Evolutionary conservation across 2,329 filamentous ascomycete species (phyloP), one percentile per base, ranked within the genome.

Genomic region (Claviceps sp.): DNA sequence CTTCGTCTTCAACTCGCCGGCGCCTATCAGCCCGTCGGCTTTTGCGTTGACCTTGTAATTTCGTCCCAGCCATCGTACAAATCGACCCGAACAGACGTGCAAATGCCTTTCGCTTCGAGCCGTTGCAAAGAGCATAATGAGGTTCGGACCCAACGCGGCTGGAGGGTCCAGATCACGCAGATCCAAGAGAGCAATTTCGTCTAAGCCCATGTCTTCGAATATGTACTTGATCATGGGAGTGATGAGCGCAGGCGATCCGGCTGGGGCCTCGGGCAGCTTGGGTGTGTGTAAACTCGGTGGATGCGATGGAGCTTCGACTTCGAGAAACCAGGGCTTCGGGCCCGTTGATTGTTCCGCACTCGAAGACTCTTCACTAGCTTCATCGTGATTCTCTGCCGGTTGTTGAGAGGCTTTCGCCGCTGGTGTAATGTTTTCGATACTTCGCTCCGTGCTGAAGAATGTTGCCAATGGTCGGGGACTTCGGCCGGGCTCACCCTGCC

Each of bases 81-180:
- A 78, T n/a, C 88, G 81, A 62, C 95, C 89, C 0, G 90, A 88
- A 1, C 88, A 88, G 22, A 95, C 85, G 63, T 95, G 91, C 38
- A 98, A 73, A 70, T 98, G 93, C 50, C 91, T 89, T 66, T 96
- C 88, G 61, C 88, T 94, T 54, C 93, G 84, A 14, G 91, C 88
- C 8, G 89, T 95, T 42, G 86, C 89, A 57, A 98, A 81, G 34
- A 98, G 70, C 93, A 97, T 97, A 51, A 98, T 77, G 30, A 96
- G 76, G 60, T 91, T 90, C 2, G 87, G 81, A 1, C 93, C 93
- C 1, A 98, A 76, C 0, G 90, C 90, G 0, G 91, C 84, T 0
- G 90, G 86, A 1, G 90, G 89, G 60, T 96, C 86, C 48, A 97
- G 75, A 40, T 79, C 72, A 52, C 93, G 87, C 37, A 98, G 74